These are phyloP conservation scores for Novymonas esmeraldas DNA, from an alignment of 208 protist genomes.

Conservation along the genomic window DNA sequence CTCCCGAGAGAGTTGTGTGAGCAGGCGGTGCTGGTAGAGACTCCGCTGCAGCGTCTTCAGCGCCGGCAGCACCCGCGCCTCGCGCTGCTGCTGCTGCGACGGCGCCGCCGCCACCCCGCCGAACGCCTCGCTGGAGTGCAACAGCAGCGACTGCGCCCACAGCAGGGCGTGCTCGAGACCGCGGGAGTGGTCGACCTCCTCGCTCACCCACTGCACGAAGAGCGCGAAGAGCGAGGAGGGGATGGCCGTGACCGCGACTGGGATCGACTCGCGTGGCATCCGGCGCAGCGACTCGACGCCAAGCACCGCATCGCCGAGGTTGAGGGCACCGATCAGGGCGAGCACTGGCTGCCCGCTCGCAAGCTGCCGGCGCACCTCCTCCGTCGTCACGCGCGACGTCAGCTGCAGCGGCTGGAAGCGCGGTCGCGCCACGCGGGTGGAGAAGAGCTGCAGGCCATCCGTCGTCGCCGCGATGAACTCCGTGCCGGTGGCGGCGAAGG, in stretches of 20 bases:
- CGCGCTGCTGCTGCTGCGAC: no score
- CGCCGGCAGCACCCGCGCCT: conserved; percentile 44
- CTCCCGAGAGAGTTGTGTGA: conserved; percentile 75
- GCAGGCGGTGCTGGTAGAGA: conserved; percentile 62
- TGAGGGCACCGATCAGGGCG: conserved; percentile 81
- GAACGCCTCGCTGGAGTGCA: conserved; percentile 79
- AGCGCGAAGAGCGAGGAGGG: conserved; percentile 68
- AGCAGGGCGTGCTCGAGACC: conserved; percentile 77
- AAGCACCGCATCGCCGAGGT: conserved; percentile 75
- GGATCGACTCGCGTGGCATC: conserved; percentile 80
- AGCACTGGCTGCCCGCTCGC: conserved; percentile 55
- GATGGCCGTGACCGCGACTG: conserved; percentile 77
- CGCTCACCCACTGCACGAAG: conserved; percentile 79
- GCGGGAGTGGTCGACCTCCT: conserved; percentile 71
- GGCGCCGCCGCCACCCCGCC: conserved; percentile 49
- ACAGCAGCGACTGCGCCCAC: conserved; percentile 85
- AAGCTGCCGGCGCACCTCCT: conserved; percentile 57
- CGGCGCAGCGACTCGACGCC: conserved; percentile 77
- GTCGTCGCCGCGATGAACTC: conserved; percentile 91
- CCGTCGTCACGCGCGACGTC: conserved; percentile 61
- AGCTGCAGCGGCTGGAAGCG: conserved; percentile 88
- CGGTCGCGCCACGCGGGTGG: conserved; percentile 69
- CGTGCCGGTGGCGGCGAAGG: conserved; percentile 80
- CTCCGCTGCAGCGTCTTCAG: conserved; percentile 74
- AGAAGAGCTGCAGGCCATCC: conserved; percentile 90